Base-by-base conservation (phyloP, 2,329 filamentous ascomycete genomes). In the Neofusicoccum umdonicola region DNA sequence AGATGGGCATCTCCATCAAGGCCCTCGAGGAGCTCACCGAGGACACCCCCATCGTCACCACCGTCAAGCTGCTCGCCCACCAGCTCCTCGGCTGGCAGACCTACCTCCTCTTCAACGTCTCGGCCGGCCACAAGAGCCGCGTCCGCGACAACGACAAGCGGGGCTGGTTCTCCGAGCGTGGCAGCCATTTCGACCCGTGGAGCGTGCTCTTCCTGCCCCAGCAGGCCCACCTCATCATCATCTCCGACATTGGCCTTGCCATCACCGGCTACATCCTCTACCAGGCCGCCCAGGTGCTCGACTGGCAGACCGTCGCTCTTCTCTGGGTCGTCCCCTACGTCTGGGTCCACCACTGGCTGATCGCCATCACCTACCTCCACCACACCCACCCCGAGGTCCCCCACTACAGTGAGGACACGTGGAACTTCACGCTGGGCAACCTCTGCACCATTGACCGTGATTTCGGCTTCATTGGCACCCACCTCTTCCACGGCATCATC, bases 341-440 rank as follows among this genome's bases (percentile, higher is more conserved):
- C 66, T 90, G 88, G 88, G 83, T 89, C 39, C 87, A 90, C 79
- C 85, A 90, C 80, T 90, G 87, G 87, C 82, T 90, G 62, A 88
- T 91, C 19, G 88, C 88, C 67, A 91, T 91, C 73, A 91, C 89
- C 54, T 91, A 90, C 77, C 87, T 91, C 19, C 89, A 91, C 77
- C 89, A 91, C 81, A 89, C 87, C 63, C 86, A 90, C 72, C 78
- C 74, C 2, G 72, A 77, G 3, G 79, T 88, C 56, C 83, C 83
- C 17, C 84, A 89, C 75, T 89, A 87, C 73, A 82, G 84, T 31
- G 82, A 82, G 48, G 80, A 83, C 17, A 79, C 79, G 63, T 89
- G 87, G 87, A 86, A 83, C 22, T 89, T 85, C 69, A 82, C 85
- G 66, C 84, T 85, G 69, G 87, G 87, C 31, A 86, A 87, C 2